Percentiles rank a stretch among this genome's conserved stretches.
Conservation (phyloP, 2,329 filamentous ascomycete species). For the Xylaria sp. region DNA sequence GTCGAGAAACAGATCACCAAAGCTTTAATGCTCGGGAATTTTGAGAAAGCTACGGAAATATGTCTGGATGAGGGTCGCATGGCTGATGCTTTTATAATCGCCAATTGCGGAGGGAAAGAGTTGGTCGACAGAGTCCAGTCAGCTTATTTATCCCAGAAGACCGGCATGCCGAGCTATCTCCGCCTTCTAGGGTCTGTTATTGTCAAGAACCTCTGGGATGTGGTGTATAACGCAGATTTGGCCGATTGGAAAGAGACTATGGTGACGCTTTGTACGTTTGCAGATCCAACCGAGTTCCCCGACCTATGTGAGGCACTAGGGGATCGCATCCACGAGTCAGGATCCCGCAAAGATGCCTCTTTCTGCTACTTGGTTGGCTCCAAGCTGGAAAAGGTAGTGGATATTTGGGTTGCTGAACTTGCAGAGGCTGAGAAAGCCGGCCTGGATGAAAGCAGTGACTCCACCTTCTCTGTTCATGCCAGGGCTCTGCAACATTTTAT, state of each 20-base stretch:
- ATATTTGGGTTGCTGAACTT: slow-evolving; percentile 91
- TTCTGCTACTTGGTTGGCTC: slow-evolving; percentile 97
- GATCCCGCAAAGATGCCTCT: slow-evolving; percentile 83
- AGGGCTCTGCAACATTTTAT: slow-evolving; percentile 89
- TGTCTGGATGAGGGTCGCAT: slow-evolving; percentile 88
- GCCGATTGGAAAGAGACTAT: slow-evolving; percentile 96
- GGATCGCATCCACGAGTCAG: slow-evolving; percentile 83
- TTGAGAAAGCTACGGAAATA: slow-evolving; percentile 86
- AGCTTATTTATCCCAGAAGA: slow-evolving; percentile 84
- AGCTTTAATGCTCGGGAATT: slow-evolving; percentile 87
- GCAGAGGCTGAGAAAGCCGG: slow-evolving; percentile 80
- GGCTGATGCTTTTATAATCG: slow-evolving; percentile 97
- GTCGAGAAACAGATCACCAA: slow-evolving; percentile 87
- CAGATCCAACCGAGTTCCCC: slow-evolving; percentile 86
- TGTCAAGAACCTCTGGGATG: slow-evolving; percentile 96
- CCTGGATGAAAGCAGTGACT: slow-evolving; percentile 73
- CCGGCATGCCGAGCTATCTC: slow-evolving; percentile 86
- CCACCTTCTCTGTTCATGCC: slow-evolving; percentile 90
- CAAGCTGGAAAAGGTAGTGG: slow-evolving; percentile 95
- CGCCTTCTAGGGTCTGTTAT: slow-evolving; percentile 90
- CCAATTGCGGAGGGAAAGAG: slow-evolving; percentile 92
- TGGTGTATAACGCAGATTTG: slow-evolving; percentile 94
- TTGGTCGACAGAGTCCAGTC: slow-evolving; percentile 93
- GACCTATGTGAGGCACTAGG: slow-evolving; percentile 95
- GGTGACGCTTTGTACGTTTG: slow-evolving; percentile 94